Conservation (phyloP, 768 basidiomycete genomes). For the Lenzites betulinus region DNA sequence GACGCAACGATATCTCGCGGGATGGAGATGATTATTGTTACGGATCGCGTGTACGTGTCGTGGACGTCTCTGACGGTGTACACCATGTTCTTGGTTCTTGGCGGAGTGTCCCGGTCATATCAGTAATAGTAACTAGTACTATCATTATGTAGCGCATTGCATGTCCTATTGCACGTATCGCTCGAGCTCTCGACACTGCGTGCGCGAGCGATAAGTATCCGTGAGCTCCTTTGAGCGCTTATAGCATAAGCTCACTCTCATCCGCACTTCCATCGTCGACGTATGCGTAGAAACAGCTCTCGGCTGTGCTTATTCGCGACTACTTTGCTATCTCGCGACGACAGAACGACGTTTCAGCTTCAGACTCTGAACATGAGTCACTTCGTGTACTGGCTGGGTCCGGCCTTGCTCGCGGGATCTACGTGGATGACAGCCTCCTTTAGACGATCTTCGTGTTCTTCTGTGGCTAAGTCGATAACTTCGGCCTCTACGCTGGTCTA, state of each 20-base stretch:
- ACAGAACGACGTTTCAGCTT: too few relatives aligned
- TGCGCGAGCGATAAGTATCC: too few relatives aligned
- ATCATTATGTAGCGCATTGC: slow-evolving; percentile 17
- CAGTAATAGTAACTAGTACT: slow-evolving; percentile 20
- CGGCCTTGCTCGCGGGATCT: not conserved
- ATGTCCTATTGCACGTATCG: slow-evolving; percentile 1
- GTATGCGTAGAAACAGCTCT: too few relatives aligned
- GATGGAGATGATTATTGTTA: not conserved
- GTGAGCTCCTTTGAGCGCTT: too few relatives aligned
- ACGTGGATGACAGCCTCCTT: not conserved
- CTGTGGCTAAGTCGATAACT: not conserved
- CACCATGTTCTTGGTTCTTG: not conserved
- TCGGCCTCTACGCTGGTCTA: not conserved
- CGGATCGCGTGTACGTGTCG: not conserved
- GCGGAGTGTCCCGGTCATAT: slow-evolving; percentile 1
- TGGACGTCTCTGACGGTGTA: not conserved
- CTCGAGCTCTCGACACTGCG: too few relatives aligned
- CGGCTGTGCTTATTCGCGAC: not conserved
- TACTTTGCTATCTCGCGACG: not conserved
- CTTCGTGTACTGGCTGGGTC: not conserved
- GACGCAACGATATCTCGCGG: not conserved
- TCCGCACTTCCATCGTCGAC: too few relatives aligned
- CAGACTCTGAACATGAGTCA: too few relatives aligned
- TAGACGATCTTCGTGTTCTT: not conserved
- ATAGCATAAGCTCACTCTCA: too few relatives aligned